Conservation (phyloP, 176 grass and related monocot genomes). For the Bonia amplexicaulis region DNA sequence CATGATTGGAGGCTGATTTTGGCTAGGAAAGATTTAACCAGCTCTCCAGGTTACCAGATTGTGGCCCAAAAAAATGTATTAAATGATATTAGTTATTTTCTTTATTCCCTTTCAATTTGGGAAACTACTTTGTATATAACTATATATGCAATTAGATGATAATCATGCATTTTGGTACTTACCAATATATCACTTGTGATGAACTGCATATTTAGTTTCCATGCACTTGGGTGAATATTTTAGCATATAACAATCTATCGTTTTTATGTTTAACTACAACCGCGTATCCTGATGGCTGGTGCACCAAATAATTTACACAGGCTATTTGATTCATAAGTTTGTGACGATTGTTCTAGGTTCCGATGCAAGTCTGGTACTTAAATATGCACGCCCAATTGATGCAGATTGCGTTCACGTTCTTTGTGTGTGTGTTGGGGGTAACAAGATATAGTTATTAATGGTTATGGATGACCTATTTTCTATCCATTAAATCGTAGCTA, state of each 20-base stretch:
- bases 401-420: neutral
- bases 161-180: neutral
- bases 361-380: neutral
- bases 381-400: neutral
- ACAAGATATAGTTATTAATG: neutral
- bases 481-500: neutral
- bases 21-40: neutral
- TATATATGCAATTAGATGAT: neutral
- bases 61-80: neutral
- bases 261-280: neutral
- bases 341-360: neutral
- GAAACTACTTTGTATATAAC: neutral
- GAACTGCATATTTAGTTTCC: neutral
- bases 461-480: neutral
- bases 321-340: neutral
- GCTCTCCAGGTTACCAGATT: neutral
- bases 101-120: constrained; percentile 1
- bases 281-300: neutral
- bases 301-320: neutral
- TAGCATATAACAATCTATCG: neutral
- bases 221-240: neutral
- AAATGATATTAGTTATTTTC: neutral
- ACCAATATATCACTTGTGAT: neutral
- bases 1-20: neutral
- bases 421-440: neutral